phyloP scores from a whole-genome alignment of 2,329 filamentous ascomycete species.

The Beauveria caledonica region DNA sequence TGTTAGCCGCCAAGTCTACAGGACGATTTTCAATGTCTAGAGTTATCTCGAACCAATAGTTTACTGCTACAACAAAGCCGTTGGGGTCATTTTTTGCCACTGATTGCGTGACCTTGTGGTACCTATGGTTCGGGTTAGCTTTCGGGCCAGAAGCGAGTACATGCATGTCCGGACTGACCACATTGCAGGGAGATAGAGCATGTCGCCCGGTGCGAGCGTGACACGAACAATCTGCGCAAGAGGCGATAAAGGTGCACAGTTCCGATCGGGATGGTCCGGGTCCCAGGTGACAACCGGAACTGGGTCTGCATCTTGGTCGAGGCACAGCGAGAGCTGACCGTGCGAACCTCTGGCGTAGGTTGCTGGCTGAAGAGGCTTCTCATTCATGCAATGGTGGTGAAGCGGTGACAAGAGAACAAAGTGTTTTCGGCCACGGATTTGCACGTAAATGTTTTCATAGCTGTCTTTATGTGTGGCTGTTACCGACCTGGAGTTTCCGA shows the following conservation, averaged over 20 bases:
- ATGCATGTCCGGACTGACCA: conserved; percentile 45
- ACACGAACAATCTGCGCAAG: conserved; percentile 56
- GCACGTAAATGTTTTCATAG: conserved; percentile 80
- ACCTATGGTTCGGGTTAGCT: conserved; percentile 35
- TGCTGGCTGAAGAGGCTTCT: conserved; percentile 47
- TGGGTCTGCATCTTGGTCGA: conserved; percentile 25
- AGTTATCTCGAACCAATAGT: conserved; percentile 59
- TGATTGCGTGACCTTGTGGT: conserved; percentile 72
- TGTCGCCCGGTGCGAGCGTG: conserved; percentile 63
- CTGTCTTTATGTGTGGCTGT: conserved; percentile 75
- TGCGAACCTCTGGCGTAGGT: conserved; percentile 43
- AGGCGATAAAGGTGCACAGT: conserved; percentile 49
- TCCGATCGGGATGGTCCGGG: conserved; percentile 47
- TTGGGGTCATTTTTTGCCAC: conserved; percentile 55
- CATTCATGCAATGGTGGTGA: conserved; percentile 61
- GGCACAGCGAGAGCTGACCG: conserved; percentile 21
- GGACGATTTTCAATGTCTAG: background rate
- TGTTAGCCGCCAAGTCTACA: background rate
- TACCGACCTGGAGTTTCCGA: conserved; percentile 61
- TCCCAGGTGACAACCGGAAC: conserved; percentile 71
- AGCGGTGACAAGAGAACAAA: conserved; percentile 68
- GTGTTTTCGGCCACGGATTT: conserved; percentile 63
- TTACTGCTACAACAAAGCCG: conserved; percentile 68
- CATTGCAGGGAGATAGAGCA: conserved; percentile 74
- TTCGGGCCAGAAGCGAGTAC: background rate